Conservation (phyloP, 2,329 filamentous ascomycete species). For the Sporothrix sp. region DNA sequence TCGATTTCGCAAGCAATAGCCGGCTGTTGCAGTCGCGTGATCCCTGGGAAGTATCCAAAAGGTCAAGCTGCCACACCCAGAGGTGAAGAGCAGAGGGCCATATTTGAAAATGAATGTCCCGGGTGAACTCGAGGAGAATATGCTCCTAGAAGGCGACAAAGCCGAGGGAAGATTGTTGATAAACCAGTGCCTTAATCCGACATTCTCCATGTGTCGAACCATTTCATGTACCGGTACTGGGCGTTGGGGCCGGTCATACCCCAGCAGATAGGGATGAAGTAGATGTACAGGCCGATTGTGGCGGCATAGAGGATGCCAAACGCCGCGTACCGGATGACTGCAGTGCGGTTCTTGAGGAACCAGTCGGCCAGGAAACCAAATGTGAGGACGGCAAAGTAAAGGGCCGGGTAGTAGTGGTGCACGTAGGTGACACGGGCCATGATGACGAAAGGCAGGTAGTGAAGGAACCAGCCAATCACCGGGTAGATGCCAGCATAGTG, state of each 20-base stretch:
- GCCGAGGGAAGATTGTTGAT: too few relatives aligned
- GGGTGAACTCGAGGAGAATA: too few relatives aligned
- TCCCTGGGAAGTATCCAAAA: not conserved
- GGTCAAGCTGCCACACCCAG: not conserved
- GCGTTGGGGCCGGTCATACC: constrained; percentile 81
- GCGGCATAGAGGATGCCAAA: constrained; percentile 65
- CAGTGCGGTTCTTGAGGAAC: constrained; percentile 58
- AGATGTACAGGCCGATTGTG: constrained; percentile 73
- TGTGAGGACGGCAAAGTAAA: constrained; percentile 91
- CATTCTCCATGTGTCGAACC: constrained; percentile 82
- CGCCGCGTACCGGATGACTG: constrained; percentile 53
- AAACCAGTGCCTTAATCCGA: constrained; percentile 42
- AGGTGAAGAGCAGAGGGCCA: not conserved
- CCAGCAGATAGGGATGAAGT: constrained; percentile 91
- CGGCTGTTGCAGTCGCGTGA: not conserved
- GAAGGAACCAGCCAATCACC: constrained; percentile 85
- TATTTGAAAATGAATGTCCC: too few relatives aligned
- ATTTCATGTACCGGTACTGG: constrained; percentile 87
- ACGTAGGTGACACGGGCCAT: constrained; percentile 99
- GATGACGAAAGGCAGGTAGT: constrained; percentile 90
- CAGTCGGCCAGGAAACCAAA: constrained; percentile 86
- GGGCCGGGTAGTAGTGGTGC: constrained; percentile 96
- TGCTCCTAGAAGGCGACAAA: too few relatives aligned
- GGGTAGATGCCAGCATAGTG: constrained; percentile 92
- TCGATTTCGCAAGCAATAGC: too few relatives aligned